phyloP scores from a whole-genome alignment of 306 rosid genomes.

The Phaseolus lunatus region DNA sequence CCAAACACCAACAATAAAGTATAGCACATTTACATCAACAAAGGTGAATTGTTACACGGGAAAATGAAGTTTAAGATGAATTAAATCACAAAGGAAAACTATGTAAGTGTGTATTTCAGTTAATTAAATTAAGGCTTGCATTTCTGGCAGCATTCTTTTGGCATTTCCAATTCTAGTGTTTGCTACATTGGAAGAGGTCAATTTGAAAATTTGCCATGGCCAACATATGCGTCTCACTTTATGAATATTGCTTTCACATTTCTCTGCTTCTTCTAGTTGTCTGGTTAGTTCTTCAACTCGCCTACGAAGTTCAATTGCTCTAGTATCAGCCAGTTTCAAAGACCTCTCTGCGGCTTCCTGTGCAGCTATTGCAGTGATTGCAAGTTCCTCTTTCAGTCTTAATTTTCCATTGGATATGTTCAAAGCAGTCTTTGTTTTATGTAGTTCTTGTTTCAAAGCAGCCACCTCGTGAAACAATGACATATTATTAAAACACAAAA shows the following conservation, averaged over 20 bases:
- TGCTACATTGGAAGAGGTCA: conserved; percentile 42
- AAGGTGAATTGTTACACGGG: not conserved
- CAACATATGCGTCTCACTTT: conserved; percentile 72
- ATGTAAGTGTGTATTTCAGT: conserved; percentile 29
- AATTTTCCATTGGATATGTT: conserved; percentile 71
- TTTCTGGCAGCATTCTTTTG: conserved; percentile 74
- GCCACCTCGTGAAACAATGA: conserved; percentile 55
- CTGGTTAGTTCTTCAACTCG: conserved; percentile 64
- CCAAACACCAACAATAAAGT: not conserved
- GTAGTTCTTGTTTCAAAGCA: conserved; percentile 79
- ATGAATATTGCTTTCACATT: conserved; percentile 55
- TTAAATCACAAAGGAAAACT: conserved; percentile 22
- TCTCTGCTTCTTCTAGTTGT: conserved; percentile 75
- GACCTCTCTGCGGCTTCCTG: conserved; percentile 90
- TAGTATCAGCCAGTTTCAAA: conserved; percentile 69
- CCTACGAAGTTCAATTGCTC: conserved; percentile 65
- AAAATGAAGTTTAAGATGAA: conserved; percentile 29
- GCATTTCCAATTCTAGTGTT: conserved; percentile 49
- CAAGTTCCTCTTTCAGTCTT: conserved; percentile 79
- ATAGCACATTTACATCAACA: conserved; percentile 22
- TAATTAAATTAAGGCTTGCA: conserved; percentile 73
- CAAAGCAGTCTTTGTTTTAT: conserved; percentile 71
- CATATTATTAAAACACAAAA: conserved; percentile 11
- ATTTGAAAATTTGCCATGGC: conserved; percentile 76
- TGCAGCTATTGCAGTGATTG: conserved; percentile 75